Evolutionary conservation across 225 moss, liverwort and hornwort species (phyloP).

Genomic region (Rhytidiadelphus loreus): DNA sequence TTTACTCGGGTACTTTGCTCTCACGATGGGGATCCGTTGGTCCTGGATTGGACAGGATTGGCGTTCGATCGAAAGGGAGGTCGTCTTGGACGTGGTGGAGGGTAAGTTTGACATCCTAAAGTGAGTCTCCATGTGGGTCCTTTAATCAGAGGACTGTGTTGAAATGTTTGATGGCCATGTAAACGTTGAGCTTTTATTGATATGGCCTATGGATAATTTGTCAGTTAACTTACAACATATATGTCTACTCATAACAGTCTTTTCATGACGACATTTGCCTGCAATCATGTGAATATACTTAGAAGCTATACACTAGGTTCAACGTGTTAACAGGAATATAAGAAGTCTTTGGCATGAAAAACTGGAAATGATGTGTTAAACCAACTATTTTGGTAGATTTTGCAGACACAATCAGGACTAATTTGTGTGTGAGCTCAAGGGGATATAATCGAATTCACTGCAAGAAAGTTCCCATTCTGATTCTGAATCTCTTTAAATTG

Average conservation of each 20-base stretch:
- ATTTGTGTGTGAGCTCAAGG: background rate
- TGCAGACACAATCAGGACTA: background rate
- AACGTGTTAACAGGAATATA: background rate
- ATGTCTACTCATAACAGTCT: background rate
- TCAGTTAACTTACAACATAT: background rate
- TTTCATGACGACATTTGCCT: background rate
- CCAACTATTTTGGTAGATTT: background rate
- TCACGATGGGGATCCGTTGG: background rate
- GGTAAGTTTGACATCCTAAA: constrained; percentile 33
- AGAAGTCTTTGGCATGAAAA: background rate
- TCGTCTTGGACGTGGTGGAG: constrained; percentile 97
- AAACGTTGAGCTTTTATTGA: background rate
- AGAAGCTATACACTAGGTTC: background rate
- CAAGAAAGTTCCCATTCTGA: background rate
- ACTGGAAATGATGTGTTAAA: background rate
- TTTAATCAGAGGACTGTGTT: background rate
- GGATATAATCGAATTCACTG: background rate
- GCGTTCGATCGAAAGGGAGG: constrained; percentile 75
- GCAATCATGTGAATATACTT: background rate
- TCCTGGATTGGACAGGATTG: constrained; percentile 49
- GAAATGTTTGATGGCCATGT: background rate
- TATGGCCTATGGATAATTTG: background rate
- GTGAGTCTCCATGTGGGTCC: background rate
- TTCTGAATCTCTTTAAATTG: background rate
- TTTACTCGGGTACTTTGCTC: background rate